These are phyloP conservation scores for Parmelia sp. DNA, from an alignment of 495 filamentous ascomycete species.

Conservation along the genomic window DNA sequence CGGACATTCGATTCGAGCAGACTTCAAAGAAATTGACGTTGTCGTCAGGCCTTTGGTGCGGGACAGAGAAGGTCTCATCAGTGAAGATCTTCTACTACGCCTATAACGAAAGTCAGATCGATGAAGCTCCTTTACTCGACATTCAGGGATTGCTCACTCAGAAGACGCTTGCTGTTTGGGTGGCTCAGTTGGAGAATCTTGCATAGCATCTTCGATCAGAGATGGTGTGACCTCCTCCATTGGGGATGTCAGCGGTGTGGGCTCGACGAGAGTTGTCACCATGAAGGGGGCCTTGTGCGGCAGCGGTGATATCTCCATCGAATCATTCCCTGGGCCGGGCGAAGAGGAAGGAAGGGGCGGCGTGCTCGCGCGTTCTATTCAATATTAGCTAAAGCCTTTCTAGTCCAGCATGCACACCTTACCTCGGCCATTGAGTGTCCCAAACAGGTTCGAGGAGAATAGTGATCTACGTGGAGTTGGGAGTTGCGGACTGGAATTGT, in stretches of 20 bases:
- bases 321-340: slow-evolving; percentile 63
- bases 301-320: slow-evolving; percentile 91
- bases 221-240: slow-evolving; percentile 41
- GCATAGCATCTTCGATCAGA: slow-evolving; percentile 10
- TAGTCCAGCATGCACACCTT: slow-evolving; percentile 23
- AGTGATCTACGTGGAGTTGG: slow-evolving; percentile 88
- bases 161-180: slow-evolving; percentile 14
- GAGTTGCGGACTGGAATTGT: slow-evolving; percentile 67
- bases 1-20: slow-evolving; percentile 51
- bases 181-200: slow-evolving; percentile 39
- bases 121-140: background rate
- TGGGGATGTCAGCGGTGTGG: slow-evolving; percentile 54
- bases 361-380: slow-evolving; percentile 66
- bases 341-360: slow-evolving; percentile 81
- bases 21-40: slow-evolving; percentile 40
- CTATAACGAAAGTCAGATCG: slow-evolving; percentile 31
- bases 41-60: slow-evolving; percentile 54
- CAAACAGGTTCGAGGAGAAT: slow-evolving; percentile 75
- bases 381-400: slow-evolving; percentile 26
- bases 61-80: slow-evolving; percentile 56
- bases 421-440: slow-evolving; percentile 63
- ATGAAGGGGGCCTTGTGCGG: slow-evolving; percentile 77
- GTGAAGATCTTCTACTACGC: slow-evolving; percentile 50
- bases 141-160: slow-evolving; percentile 22
- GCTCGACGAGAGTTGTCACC: slow-evolving; percentile 52